Percentiles rank a stretch among this genome's conserved stretches.
phyloP scores from a whole-genome alignment of 2,329 filamentous ascomycete genomes.

The Nigrospora osmanthi region DNA sequence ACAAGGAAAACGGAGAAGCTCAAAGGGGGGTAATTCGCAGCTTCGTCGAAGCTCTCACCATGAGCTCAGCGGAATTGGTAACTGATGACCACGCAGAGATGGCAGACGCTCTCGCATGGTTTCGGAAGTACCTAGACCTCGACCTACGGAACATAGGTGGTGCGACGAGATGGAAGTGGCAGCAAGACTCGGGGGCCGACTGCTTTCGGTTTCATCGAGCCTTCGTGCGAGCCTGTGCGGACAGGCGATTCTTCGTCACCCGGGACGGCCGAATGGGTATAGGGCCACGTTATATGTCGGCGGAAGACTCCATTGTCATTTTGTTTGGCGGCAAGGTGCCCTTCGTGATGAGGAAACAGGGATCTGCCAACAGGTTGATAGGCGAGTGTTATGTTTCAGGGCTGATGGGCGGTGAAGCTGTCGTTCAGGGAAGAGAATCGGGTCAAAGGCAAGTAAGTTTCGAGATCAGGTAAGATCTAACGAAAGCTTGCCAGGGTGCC shows the following conservation, averaged over 20 bases:
- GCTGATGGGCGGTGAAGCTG: constrained; percentile 11
- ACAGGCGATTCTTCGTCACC: constrained; percentile 9
- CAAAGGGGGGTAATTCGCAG: neutral
- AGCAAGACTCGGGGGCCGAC: too few relatives aligned
- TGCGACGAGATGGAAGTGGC: too few relatives aligned
- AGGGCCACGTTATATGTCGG: constrained; percentile 10
- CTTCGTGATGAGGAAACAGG: constrained; percentile 7
- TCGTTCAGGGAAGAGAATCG: constrained; percentile 6
- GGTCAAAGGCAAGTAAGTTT: neutral
- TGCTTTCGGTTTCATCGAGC: constrained; percentile 7
- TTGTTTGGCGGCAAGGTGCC: constrained; percentile 11
- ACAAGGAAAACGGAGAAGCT: neutral
- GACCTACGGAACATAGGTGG: neutral
- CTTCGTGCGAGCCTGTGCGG: constrained; percentile 8
- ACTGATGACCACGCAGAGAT: neutral
- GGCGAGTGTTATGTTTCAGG: constrained; percentile 12
- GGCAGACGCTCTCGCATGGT: neutral
- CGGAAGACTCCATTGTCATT: constrained; percentile 6
- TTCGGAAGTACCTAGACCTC: neutral
- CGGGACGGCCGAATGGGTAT: constrained; percentile 8
- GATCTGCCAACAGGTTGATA: constrained; percentile 6
- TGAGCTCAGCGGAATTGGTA: neutral
- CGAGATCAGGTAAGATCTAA: too few relatives aligned
- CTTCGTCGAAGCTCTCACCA: constrained; percentile 2
- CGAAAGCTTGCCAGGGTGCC: too few relatives aligned